Conservation (phyloP, 805 yeast genomes). For the Cyberlindnera petersonii region DNA sequence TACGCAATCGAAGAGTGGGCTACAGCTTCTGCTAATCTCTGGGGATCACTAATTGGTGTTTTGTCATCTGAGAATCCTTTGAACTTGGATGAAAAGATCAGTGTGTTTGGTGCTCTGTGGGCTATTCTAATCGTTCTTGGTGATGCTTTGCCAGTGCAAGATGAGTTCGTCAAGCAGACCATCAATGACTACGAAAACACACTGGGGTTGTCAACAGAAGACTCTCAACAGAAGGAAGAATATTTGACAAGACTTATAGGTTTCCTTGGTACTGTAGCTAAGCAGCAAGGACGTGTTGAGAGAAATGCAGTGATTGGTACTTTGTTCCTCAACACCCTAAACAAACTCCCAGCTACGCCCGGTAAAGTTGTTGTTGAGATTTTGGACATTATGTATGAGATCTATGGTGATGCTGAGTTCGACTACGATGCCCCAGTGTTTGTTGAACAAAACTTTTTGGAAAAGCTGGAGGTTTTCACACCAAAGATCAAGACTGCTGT, state of each 20-base stretch:
- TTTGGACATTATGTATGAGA: conserved; percentile 65
- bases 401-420: conserved; percentile 70
- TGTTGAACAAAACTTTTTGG: conserved; percentile 47
- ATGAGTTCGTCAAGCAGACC: conserved; percentile 26
- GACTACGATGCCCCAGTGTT: conserved; percentile 68
- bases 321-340: conserved; percentile 36
- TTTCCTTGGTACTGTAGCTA: conserved; percentile 48
- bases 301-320: conserved; percentile 43
- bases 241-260: conserved; percentile 44
- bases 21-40: conserved; percentile 7
- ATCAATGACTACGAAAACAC: conserved; percentile 23
- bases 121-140: conserved; percentile 34
- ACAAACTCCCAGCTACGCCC: conserved; percentile 26
- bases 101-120: conserved; percentile 42
- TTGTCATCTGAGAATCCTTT: conserved; percentile 7
- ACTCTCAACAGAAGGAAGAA: conserved; percentile 33
- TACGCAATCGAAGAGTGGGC: conserved; percentile 17
- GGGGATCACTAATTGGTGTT: conserved; percentile 14
- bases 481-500: conserved; percentile 49
- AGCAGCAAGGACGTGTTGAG: conserved; percentile 40
- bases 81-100: conserved; percentile 31
- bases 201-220: conserved; percentile 16
- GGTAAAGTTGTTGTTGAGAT: conserved; percentile 51
- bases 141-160: conserved; percentile 21
- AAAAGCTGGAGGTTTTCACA: conserved; percentile 38